Conservation (phyloP, 2,329 filamentous ascomycete species). For the Thermothelomyces thermophilus region DNA sequence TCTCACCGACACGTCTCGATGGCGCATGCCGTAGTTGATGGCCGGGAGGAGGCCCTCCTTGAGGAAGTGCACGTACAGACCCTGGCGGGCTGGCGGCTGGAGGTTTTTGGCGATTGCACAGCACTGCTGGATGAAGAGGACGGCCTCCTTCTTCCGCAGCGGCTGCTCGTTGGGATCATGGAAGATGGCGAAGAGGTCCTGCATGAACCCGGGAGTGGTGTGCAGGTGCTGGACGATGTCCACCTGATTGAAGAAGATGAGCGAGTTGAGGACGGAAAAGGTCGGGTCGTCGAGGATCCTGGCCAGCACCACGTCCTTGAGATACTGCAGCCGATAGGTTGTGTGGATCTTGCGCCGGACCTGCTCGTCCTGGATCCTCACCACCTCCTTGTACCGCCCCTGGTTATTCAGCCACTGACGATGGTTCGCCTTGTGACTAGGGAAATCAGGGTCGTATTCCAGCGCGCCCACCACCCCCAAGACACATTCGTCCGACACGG, state of each 20-base stretch:
- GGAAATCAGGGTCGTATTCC: slow-evolving; percentile 97
- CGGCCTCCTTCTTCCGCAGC: slow-evolving; percentile 82
- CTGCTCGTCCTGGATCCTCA: slow-evolving; percentile 75
- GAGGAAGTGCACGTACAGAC: slow-evolving; percentile 85
- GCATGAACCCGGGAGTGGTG: slow-evolving; percentile 67
- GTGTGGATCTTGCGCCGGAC: slow-evolving; percentile 90
- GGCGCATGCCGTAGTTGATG: slow-evolving; percentile 84
- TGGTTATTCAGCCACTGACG: slow-evolving; percentile 85
- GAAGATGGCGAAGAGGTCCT: slow-evolving; percentile 84
- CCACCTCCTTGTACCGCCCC: slow-evolving; percentile 91
- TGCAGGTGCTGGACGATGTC: slow-evolving; percentile 97
- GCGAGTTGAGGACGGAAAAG: slow-evolving; percentile 91
- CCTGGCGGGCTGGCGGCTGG: slow-evolving; percentile 72
- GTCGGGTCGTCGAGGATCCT: slow-evolving; percentile 96
- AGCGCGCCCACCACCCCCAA: slow-evolving; percentile 90
- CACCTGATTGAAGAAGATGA: slow-evolving; percentile 99
- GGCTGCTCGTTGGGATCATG: slow-evolving; percentile 55
- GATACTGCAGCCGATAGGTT: slow-evolving; percentile 90
- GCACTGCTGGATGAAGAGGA: slow-evolving; percentile 95
- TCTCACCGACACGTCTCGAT: slow-evolving; percentile 74
- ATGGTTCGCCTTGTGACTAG: slow-evolving; percentile 95
- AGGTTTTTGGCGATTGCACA: slow-evolving; percentile 91
- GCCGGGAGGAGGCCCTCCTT: slow-evolving; percentile 79
- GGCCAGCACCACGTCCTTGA: slow-evolving; percentile 97
- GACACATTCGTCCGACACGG: slow-evolving; percentile 83